Evolutionary conservation across 2,329 filamentous ascomycete species (phyloP), one percentile per base, ranked within the genome.

Genomic region (Conoideocrella luteorostrata): DNA sequence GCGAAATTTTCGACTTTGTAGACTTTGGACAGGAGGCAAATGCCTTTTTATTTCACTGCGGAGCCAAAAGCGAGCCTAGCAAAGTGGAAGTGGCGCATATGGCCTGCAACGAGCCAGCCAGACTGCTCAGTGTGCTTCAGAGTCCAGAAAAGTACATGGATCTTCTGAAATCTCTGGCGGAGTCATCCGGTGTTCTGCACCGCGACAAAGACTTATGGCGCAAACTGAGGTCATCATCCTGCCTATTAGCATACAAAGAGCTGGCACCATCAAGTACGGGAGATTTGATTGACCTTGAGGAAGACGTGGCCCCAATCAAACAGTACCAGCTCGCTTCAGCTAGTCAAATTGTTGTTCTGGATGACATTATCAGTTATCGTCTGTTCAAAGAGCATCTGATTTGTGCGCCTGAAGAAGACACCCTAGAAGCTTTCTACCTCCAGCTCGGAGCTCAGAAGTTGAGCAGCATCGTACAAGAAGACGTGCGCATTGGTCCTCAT

Each of bases 1-100:
- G 80, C 10, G 86, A 95, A 24, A 94, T 98, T 24, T 95, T 98
- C 52, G 89, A 97, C 59, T 98, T 96, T 63, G 90, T 97, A 12
- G 87, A 97, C 60, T 98, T 96, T 66, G 89, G 91, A 0, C 69
- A 75, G 26, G 82, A 91, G 58, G 91, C 88, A 2, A 97, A 97
- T 56, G 73, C 85, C 0, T 98, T 98, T 56, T 68, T 98, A 15
- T 78, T 89, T 54, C 86, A 87, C 49, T 88, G 90, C 51, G 93
- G 93, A 9, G 91, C 89, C 3, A 96, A 95, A 64, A 82, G 80
- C 50, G 91, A 98, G 62, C 93, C 93, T 4, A 94, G 85, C 3
- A 93, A 87, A 54, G 62, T 78, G 3, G 93, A 98, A 62, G 78
- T 98, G 52, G 91, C 90, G 4, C 75, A 79, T 30, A 80, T 94